Base-by-base conservation (phyloP, 139 green algal species). In the Pleodorina starrii region DNA sequence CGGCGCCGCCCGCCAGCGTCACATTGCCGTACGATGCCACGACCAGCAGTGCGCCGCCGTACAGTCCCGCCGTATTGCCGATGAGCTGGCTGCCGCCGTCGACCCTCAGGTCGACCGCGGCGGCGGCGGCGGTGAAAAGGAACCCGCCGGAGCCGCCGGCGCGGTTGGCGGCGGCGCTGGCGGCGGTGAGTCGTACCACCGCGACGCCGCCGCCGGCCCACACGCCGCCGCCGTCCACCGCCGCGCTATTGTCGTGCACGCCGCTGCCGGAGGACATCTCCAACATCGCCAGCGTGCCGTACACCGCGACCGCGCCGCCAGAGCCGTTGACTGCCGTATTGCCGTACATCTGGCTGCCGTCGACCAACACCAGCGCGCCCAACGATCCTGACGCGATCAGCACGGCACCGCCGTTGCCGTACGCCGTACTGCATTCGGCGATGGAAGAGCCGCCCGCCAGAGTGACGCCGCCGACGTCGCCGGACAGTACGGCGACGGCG, bases 61-160 rank as follows among this genome's bases (percentile, higher is more conserved):
- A 32, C 36, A 76, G 35, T 25, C 36, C 35, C 19, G 68, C 68
- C 19, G 14, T 32, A 32, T 76, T 76, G 38, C 10, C 36, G 25
- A 25, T 17, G 10, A 76, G 35, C 36, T 23, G 25, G 68, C 68
- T 76, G 32, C 35, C 38, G 68, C 68, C 68, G 36, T 46, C 36
- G 25, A 76, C 35, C 4, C 10, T 17, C 11, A 46, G 17, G 38
- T 76, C 36, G 17, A 48, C 12, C 11, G 68, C 4, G 68, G 32
- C 29, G 63, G 27, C 63, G 14, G 21, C 59, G 59, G 23, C 21
- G 19, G 68, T 11, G 35, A 76, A 76, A 25, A 76, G 68, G 35
- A 76, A 76, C 16, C 68, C 68, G 32, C 68, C 68, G 32, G 68
- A 76, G 35, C 68, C 68, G 36, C 68, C 68, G 38, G 68, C 68